Conservation (phyloP, 1,139 yeast genomes). For the Lodderomyces metapsilosis region DNA sequence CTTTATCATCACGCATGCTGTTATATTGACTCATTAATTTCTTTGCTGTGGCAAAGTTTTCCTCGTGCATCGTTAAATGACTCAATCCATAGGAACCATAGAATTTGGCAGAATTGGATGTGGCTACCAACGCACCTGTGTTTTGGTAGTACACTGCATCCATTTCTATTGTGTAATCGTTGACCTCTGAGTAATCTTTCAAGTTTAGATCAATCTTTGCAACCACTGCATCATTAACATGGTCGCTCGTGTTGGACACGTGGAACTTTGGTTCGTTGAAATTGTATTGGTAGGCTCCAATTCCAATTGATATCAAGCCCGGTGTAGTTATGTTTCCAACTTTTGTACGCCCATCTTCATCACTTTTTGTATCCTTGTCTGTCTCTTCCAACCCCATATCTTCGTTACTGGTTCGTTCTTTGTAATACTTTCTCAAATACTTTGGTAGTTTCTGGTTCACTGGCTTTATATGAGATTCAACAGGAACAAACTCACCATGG, state of each 20-base stretch:
- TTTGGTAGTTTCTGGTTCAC: constrained; percentile 36
- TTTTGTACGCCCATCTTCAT: constrained; percentile 15
- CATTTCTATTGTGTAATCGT: constrained; percentile 46
- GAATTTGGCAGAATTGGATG: constrained; percentile 72
- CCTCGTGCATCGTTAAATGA: constrained; percentile 48
- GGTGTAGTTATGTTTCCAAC: constrained; percentile 29
- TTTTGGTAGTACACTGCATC: constrained; percentile 70
- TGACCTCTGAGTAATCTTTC: constrained; percentile 42
- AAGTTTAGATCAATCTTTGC: constrained; percentile 27
- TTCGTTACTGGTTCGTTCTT: constrained; percentile 16
- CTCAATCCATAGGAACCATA: constrained; percentile 61
- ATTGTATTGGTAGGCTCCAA: constrained; percentile 27
- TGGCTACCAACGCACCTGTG: constrained; percentile 64
- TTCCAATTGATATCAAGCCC: constrained; percentile 27
- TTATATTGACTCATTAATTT: constrained; percentile 37
- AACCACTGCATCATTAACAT: constrained; percentile 31
- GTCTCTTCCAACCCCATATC: constrained; percentile 1
- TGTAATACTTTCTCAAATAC: constrained; percentile 39
- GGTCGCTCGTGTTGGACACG: constrained; percentile 15
- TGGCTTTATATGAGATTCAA: constrained; percentile 16
- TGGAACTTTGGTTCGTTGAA: constrained; percentile 21
- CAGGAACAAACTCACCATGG: constrained; percentile 42
- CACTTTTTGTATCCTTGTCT: constrained; percentile 7
- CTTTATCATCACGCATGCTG: constrained; percentile 39
- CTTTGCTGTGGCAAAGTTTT: constrained; percentile 41